Conservation (phyloP, 202 grass and related monocot genomes). For the Schoenoplectus tabernaemontani region DNA sequence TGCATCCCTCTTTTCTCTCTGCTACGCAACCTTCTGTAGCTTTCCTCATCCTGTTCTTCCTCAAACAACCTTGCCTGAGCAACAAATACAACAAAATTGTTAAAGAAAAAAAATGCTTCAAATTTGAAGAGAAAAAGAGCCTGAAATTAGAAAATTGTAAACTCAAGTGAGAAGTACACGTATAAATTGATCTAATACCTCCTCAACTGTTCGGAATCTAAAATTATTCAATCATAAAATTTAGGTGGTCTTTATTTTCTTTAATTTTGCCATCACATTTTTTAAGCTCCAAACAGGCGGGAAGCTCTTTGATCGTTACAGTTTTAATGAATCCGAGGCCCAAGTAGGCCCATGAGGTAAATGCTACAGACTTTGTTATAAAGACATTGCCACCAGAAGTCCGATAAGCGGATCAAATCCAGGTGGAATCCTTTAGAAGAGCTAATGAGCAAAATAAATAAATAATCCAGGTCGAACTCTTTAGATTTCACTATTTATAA, state of each 20-base stretch:
- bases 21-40: slow-evolving; percentile 61
- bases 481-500: background rate
- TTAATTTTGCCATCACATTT: background rate
- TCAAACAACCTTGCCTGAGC: slow-evolving; percentile 61
- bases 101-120: background rate
- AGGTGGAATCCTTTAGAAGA: background rate
- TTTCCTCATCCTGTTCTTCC: slow-evolving; percentile 71
- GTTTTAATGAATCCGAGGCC: background rate
- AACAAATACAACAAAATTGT: slow-evolving; percentile 25
- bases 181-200: slow-evolving; percentile 25
- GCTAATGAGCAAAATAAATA: background rate
- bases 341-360: background rate
- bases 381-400: background rate
- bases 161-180: slow-evolving; percentile 29
- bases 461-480: background rate
- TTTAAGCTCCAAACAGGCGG: background rate
- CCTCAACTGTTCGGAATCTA: background rate
- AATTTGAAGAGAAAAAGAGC: slow-evolving; percentile 15
- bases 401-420: background rate
- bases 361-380: background rate
- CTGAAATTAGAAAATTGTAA: slow-evolving; percentile 6
- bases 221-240: background rate
- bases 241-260: background rate
- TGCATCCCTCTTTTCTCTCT: slow-evolving; percentile 43
- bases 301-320: background rate